Evolutionary conservation across 202 grass and related monocot species (phyloP).

Genomic region (Zizania palustris): DNA sequence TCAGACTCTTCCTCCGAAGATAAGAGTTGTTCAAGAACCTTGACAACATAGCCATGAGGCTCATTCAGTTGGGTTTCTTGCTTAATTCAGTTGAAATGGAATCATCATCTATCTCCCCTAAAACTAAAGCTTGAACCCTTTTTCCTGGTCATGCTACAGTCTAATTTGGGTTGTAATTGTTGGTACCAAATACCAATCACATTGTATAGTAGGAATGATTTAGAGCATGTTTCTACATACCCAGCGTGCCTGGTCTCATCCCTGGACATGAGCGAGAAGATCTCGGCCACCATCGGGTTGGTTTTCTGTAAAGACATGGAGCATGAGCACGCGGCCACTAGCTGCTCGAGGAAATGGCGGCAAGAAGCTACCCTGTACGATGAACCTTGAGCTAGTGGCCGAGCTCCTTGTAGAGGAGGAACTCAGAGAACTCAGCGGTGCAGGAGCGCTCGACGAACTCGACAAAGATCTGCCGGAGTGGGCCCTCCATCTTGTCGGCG

Average conservation of each 20-base stretch:
- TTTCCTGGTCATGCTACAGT: neutral
- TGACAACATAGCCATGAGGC: slow-evolving; percentile 27
- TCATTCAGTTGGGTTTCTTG: slow-evolving; percentile 9
- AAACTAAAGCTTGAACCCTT: neutral
- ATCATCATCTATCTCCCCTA: neutral
- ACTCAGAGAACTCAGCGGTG: slow-evolving; percentile 88
- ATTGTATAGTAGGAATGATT: neutral
- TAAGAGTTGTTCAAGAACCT: slow-evolving; percentile 99
- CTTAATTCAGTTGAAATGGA: slow-evolving; percentile 1
- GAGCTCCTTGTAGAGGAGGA: slow-evolving; percentile 98
- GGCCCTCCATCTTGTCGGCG: slow-evolving; percentile 86
- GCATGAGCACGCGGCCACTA: slow-evolving; percentile 23
- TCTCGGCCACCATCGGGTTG: slow-evolving; percentile 92
- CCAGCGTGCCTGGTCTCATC: slow-evolving; percentile 97
- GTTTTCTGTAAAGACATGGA: slow-evolving; percentile 68
- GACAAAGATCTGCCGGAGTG: slow-evolving; percentile 83
- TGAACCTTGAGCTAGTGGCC: slow-evolving; percentile 83
- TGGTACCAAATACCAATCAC: neutral
- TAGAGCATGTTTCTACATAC: slow-evolving; percentile 44
- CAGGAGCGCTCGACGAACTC: slow-evolving; percentile 98
- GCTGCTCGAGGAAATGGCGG: slow-evolving; percentile 33
- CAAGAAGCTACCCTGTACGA: neutral
- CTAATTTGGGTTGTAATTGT: neutral
- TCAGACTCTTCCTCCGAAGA: too few species aligned
- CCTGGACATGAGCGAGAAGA: slow-evolving; percentile 98